Evolutionary conservation across 176 grass and related monocot species (phyloP), one percentile per base, ranked within the genome.

Genomic region (Rhipidocladum racemiflorum): DNA sequence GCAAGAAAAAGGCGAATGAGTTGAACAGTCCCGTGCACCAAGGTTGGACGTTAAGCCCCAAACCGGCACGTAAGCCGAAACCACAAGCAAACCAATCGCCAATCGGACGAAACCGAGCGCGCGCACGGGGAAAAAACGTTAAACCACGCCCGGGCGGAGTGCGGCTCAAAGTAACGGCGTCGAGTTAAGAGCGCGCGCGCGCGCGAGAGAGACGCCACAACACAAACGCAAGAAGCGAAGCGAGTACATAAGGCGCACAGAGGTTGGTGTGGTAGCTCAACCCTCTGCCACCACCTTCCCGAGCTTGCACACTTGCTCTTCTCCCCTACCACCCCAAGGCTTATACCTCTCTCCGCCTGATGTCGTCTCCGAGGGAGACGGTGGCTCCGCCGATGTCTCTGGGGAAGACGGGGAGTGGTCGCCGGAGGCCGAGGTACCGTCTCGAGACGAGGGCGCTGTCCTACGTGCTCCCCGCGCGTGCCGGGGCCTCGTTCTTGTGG

Each of bases 261-360:
- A 35, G 83, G 81, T 90, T 90, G 89, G 90, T 92, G 83, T 53
- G 15, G 90, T 97, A 89, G 94, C 86, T 97, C 94, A 97, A 85
- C 91, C 0, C 85, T 82, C 65, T 60, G 40, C 32, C 32, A 1
- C 67, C 63, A 79, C 7, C 24, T 49, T 42, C 61, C 55, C 86
- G 49, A 29, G 32, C 29, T 70, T 83, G 40, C 72, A 57, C 68
- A 65, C 68, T 40, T 70, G 57, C 38, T 45, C 45, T 75, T 76
- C 62, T 65, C 54, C 29, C 30, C 80, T 48, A 14, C 43, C 46
- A 32, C 32, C 48, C 55, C 51, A 70, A 20, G 46, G 6, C 1
- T 32, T 82, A 70, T 84, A 85, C 57, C 55, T 25, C 28, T 9
- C 64, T 34, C 46, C 9, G 56, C 30, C 2, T 20, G 6, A 78